Evolutionary conservation across 2,329 filamentous ascomycete species (phyloP).

Genomic region (Aspergillus quadricinctus): DNA sequence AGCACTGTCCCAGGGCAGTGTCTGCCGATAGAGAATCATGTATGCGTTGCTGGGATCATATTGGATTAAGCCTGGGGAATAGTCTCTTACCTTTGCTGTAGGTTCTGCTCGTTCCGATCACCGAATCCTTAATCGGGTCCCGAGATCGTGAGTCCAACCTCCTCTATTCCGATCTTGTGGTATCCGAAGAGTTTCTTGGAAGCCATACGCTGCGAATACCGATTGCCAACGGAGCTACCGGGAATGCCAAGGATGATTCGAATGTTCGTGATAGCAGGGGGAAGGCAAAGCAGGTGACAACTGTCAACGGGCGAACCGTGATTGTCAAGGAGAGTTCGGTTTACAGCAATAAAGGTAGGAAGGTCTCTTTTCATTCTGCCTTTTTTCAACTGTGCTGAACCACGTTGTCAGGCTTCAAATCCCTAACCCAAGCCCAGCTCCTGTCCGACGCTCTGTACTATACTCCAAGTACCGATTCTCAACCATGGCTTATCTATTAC

Average conservation of each 20-base stretch:
- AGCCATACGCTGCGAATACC: conserved; percentile 94
- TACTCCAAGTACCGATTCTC: conserved; percentile 78
- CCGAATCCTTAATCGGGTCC: conserved; percentile 81
- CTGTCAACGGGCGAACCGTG: conserved; percentile 85
- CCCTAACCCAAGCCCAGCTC: conserved; percentile 81
- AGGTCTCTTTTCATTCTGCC: neutral
- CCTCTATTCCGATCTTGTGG: conserved; percentile 72
- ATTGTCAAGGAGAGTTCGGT: conserved; percentile 90
- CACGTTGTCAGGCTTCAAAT: conserved; percentile 70
- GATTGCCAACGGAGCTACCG: conserved; percentile 44
- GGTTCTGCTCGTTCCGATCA: conserved; percentile 88
- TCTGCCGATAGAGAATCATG: conserved; percentile 82
- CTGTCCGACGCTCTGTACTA: conserved; percentile 83
- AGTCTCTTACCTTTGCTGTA: conserved; percentile 23
- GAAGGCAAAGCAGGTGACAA: conserved; percentile 92
- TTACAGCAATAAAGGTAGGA: conserved; percentile 92
- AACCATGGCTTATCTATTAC: conserved; percentile 95
- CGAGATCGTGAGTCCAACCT: conserved; percentile 82
- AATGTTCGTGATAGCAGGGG: conserved; percentile 80
- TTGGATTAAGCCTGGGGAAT: conserved; percentile 12
- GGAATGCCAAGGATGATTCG: conserved; percentile 49
- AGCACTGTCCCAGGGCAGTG: conserved; percentile 90
- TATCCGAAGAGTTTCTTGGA: conserved; percentile 88
- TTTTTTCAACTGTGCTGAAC: conserved; percentile 13
- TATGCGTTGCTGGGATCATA: conserved; percentile 29